A percentile compares a stretch with the other conserved stretches of the same genome.
Conservation (phyloP, 225 moss, liverwort and hornwort genomes). For the Pseudisothecium myosuroides region DNA sequence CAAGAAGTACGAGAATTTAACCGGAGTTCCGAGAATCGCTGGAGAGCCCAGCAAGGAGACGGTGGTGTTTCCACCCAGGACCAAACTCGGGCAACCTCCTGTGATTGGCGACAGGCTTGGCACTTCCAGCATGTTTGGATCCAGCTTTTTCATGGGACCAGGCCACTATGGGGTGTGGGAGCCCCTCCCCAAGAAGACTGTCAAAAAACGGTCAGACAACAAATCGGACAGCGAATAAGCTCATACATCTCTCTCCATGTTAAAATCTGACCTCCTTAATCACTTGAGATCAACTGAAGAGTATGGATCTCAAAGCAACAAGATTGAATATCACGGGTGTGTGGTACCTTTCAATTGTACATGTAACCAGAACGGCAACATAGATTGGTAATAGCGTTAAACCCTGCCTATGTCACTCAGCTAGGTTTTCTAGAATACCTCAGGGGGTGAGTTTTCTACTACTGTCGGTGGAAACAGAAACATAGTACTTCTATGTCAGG, state of each 20-base stretch:
- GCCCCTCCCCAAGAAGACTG: neutral
- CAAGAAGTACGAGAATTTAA: neutral
- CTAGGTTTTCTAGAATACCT: neutral
- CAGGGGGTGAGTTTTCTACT: neutral
- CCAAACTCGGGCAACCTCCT: conserved; percentile 13
- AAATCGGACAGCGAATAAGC: neutral
- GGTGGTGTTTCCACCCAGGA: neutral
- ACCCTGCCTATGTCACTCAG: neutral
- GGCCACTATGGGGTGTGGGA: conserved; percentile 25
- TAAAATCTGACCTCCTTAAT: neutral
- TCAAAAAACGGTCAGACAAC: neutral
- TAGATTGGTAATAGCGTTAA: neutral
- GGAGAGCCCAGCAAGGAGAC: neutral
- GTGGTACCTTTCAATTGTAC: neutral
- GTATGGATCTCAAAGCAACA: neutral
- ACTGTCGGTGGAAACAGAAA: neutral
- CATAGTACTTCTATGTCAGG: neutral
- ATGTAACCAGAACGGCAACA: neutral
- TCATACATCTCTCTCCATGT: neutral
- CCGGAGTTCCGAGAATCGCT: conserved; percentile 2
- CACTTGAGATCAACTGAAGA: too few relatives aligned
- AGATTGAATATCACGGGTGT: neutral
- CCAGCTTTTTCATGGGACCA: conserved; percentile 36
- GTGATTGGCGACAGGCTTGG: conserved; percentile 26
- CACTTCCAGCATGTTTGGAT: conserved; percentile 25